Conservation (phyloP, 768 basidiomycete genomes). For the Agrocybe praecox region DNA sequence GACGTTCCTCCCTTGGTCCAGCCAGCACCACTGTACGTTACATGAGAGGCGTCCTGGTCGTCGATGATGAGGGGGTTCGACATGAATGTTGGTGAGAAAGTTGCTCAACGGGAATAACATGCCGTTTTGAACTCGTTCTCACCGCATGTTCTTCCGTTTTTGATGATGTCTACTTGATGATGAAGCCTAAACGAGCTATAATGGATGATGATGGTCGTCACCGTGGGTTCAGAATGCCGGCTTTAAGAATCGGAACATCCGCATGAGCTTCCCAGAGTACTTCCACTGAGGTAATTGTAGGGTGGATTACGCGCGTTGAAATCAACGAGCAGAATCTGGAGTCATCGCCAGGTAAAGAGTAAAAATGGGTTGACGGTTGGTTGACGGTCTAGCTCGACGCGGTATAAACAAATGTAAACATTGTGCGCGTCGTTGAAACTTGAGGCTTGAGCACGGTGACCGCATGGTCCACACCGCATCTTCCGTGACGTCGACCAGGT, state of each 20-base stretch:
- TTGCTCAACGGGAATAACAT: not conserved
- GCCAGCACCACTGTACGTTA: conserved; percentile 29
- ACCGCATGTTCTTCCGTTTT: not conserved
- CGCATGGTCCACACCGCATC: too few species aligned
- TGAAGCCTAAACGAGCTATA: too few species aligned
- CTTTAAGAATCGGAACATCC: too few species aligned
- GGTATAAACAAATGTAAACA: not conserved
- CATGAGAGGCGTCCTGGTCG: conserved; percentile 32
- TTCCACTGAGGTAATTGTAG: too few species aligned
- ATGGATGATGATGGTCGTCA: too few species aligned
- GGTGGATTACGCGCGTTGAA: too few species aligned
- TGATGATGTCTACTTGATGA: not conserved
- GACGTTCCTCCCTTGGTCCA: conserved; percentile 34
- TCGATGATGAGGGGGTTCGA: conserved; percentile 29
- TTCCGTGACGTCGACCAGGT: too few species aligned
- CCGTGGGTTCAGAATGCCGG: too few species aligned
- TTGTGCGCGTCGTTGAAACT: too few species aligned
- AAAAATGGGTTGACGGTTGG: not conserved
- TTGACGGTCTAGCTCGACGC: not conserved
- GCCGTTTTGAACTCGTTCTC: not conserved
- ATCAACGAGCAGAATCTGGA: not conserved
- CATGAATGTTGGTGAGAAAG: conserved; percentile 14
- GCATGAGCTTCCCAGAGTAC: too few species aligned
- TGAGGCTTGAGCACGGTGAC: too few species aligned
- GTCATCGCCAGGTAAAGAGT: not conserved